Evolutionary conservation across 1,139 yeast genomes (phyloP).

Genomic region (Pichia terricola): DNA sequence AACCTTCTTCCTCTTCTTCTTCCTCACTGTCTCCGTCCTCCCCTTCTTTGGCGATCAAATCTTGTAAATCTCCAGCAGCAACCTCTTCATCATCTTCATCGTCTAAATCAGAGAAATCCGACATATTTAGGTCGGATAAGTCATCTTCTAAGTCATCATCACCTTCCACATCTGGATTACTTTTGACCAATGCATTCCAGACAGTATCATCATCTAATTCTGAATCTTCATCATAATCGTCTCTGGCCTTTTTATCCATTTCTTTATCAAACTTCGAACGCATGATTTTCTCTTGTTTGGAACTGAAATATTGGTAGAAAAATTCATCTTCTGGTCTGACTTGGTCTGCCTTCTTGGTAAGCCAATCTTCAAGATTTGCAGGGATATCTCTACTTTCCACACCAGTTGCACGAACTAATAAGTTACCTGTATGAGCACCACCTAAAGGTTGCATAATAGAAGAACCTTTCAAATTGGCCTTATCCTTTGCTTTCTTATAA

Average conservation of each 20-base stretch:
- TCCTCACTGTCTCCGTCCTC: conserved; percentile 7
- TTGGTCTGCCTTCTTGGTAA: conserved; percentile 49
- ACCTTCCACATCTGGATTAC: conserved; percentile 74
- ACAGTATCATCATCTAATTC: conserved; percentile 64
- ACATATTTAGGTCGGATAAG: conserved; percentile 35
- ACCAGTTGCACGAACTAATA: conserved; percentile 58
- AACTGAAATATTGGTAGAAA: conserved; percentile 78
- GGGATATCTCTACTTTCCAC: conserved; percentile 38
- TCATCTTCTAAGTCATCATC: conserved; percentile 41
- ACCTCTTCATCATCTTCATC: not conserved
- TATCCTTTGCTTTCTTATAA: conserved; percentile 83
- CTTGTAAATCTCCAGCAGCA: not conserved
- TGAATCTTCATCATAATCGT: conserved; percentile 31
- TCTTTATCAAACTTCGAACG: conserved; percentile 28
- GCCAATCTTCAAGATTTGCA: conserved; percentile 80
- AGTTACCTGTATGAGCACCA: conserved; percentile 72
- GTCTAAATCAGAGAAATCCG: conserved; percentile 23
- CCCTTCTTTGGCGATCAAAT: conserved; percentile 14
- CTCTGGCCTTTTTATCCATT: conserved; percentile 24
- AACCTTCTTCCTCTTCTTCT: conserved; percentile 11
- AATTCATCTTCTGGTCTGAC: conserved; percentile 84
- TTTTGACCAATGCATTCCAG: conserved; percentile 82
- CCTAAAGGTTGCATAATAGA: conserved; percentile 98
- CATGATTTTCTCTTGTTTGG: conserved; percentile 35
- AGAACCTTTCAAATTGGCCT: conserved; percentile 61